A percentile compares a stretch with the other conserved stretches of the same genome.
phyloP scores from a whole-genome alignment of 345 rosid genomes.

The Raphanus raphanistrum region DNA sequence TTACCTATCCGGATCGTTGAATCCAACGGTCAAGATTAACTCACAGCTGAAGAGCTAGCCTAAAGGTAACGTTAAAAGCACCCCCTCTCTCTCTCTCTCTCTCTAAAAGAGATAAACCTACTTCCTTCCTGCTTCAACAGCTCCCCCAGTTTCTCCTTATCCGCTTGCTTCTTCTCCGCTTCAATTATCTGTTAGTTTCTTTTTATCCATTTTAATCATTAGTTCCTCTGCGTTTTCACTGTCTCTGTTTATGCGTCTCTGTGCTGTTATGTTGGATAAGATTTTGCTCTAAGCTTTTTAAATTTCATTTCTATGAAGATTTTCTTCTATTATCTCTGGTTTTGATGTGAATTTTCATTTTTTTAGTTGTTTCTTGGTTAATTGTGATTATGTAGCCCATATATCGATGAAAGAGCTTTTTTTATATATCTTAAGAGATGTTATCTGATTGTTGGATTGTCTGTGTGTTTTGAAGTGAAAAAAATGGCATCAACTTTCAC shows the following conservation, averaged over 20 bases:
- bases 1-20: conserved; percentile 8
- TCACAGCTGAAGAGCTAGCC: conserved; percentile 26
- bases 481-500: conserved; percentile 78
- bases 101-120: conserved; percentile 36
- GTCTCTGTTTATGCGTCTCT: background rate
- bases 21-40: conserved; percentile 48
- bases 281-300: background rate
- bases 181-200: conserved; percentile 16
- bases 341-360: background rate
- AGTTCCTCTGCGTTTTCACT: background rate
- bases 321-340: conserved; percentile 4
- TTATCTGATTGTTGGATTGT: conserved; percentile 19
- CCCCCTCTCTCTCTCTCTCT: background rate
- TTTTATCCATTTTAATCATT: background rate
- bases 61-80: conserved; percentile 19
- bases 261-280: background rate
- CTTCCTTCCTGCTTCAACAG: background rate
- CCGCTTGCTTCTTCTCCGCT: background rate
- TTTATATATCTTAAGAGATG: background rate
- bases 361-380: background rate
- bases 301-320: background rate
- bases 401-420: background rate
- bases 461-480: conserved; percentile 21
- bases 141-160: conserved; percentile 9
- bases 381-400: background rate